Evolutionary conservation across 2,329 filamentous ascomycete species (phyloP), one percentile per base, ranked within the genome.

Genomic region (Myriosclerotinia curreyana): DNA sequence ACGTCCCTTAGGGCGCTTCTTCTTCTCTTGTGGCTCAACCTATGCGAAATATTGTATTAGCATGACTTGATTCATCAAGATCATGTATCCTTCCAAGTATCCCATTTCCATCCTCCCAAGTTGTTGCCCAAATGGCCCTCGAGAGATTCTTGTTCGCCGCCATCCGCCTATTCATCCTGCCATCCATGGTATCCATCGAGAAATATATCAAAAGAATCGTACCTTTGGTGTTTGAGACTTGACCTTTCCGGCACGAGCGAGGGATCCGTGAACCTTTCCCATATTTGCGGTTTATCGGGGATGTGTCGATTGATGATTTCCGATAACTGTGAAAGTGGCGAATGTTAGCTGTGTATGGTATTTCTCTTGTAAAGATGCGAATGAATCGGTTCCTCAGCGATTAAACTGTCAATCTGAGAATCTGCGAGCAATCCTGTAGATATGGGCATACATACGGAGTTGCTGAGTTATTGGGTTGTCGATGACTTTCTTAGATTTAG

Each of bases 191-290:
- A n/a, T 50, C 36, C 63, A 34, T 49, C 40, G 67, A 53, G 46
- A 48, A 36, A 20, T 25, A 60, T 48, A 50, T 44, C 67, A 53
- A 68, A 65, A 68, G 65, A 69, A 68, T 71, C 85, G 80, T 85
- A 92, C 90, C 87, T 94, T 93, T 77, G 90, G 90, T 75, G 90
- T 94, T 82, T 94, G 91, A 83, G 91, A 94, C 90, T 96, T 96
- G 88, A 96, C 92, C 87, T 96, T 96, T 84, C 92, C 92, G 83
- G 91, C 91, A 92, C 91, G 91, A 80, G 91, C 91, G 82, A 95
- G 89, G 79, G 91, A 95, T 80, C 91, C 91, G 89, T 94, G 91
- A 81, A 94, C 90, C 84, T 94, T 94, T 84, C 90, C 90, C 90
- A 94, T 93, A 81, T 79, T 90, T 82, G 82, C 74, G 73, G 69